Evolutionary conservation across 371 early-diverging fungal species (phyloP), one percentile per base, ranked within the genome.

Genomic region (Apophysomyces trapeziformis): DNA sequence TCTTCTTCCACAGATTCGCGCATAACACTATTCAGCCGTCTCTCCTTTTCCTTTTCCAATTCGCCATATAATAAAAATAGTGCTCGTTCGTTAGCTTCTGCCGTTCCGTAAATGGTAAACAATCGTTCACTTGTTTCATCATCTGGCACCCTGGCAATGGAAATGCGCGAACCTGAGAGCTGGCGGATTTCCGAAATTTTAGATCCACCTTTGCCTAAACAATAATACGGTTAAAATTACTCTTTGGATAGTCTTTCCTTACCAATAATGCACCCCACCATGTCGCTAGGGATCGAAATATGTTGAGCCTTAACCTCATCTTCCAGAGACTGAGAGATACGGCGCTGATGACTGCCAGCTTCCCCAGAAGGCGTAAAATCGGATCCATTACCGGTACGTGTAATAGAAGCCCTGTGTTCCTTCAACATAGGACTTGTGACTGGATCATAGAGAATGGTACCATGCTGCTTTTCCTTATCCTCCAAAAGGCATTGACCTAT

Each of bases 251-350:
- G 16, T 43, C n/a, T 47, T n/a, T 47, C 16, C 57, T 71, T 68
- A 69, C 97, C 97, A 69, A 97, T 97, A 67, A 97, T 92, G 69
- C 94, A 92, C 35, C 97, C 97, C 50, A 96, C 96, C 92, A 95
- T 92, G 73, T 95, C 95, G 63, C 87, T 87, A 7, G 97, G 95
- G 64, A 96, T 93, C 57, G 87, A 90, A 65, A 97, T 93, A 71
- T 94, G 88, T 77, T 93, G 94, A 36, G 90, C 90, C 66, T 85
- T 82, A 58, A 87, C 68, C 60, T 78, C 75, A n/a, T 72, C 71
- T 63, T 78, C 65, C 38, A 76, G 60, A 62, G 73, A 57, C 54
- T 68, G 47, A 36, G 75, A 73, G 3, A 67, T 64, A 68, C 79
- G 68, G 68, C 72, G 70, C 26, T 72, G 68, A 61, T 68, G 74